Base-by-base conservation (phyloP, 495 filamentous ascomycete genomes). In the Penicillium cataractarum region DNA sequence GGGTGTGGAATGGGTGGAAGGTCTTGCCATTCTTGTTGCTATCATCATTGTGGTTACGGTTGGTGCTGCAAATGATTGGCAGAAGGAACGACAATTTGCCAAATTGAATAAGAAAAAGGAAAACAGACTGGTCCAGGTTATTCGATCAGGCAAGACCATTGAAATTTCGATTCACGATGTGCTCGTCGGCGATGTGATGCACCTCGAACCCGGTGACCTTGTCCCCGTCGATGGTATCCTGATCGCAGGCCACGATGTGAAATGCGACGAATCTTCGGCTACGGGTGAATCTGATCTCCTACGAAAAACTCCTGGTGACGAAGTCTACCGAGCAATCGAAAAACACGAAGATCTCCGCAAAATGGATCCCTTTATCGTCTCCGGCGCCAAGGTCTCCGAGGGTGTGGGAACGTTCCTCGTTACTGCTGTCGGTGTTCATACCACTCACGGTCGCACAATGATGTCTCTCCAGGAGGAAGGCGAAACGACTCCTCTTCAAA, bases 401-500 rank as follows among this genome's bases (percentile, higher is more conserved):
- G 94, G 94, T 29, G 85, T 95, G 31, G 92, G 92, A 1, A 91
- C 86, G 3, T 97, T 93, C 72, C 71, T 96, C 67, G 90, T 95
- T 60, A 98, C 94, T 9, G 88, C 92, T 19, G 90, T 89, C 32
- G 94, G 94, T 63, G 80, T 95, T n/a, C 82, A 97, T 73, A 92
- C 93, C 5, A 90, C 86, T 56, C 92, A 93, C 71, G 94, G 94
- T 61, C 94, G 92, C 70, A 97, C 92, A 33, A 87, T 97, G 84
- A 95, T 98, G 92, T 89, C 92, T 50, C 84, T 97, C 27, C 90
- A 89, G 59, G 92, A 96, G 60, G 91, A 95, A 61, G 88, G 87
- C 63, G 93, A 98, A 66, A 92, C 92, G 12, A 98, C 94, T 10
- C 94, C 94, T n/a, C 80, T 98, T 40, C 94, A 98, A 75, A 89